Percentiles rank a stretch among this genome's conserved stretches.
Evolutionary conservation across 2,329 filamentous ascomycete genomes (phyloP).

Genomic region (Aspergillus sp.): DNA sequence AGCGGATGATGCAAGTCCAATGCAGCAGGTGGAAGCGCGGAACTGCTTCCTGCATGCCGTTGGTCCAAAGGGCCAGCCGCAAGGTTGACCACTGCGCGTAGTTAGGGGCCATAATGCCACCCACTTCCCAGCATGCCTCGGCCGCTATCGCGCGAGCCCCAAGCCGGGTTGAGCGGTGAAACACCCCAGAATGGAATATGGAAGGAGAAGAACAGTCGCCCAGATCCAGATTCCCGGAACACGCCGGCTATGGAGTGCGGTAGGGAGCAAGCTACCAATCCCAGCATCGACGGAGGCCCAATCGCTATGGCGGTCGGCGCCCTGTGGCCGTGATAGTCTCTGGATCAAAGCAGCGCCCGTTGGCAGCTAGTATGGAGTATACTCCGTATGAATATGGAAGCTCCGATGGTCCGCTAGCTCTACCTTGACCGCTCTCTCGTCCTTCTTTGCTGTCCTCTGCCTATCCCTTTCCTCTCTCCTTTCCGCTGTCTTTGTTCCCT

Average conservation of each 20-base stretch:
- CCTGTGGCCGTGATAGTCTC: constrained; percentile 8
- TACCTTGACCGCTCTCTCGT: constrained; percentile 14
- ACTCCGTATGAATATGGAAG: constrained; percentile 1
- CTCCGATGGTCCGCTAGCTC: constrained; percentile 3
- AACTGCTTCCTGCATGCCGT: neutral
- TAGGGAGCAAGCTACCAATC: neutral
- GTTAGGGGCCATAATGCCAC: no score
- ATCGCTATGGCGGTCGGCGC: constrained; percentile 3
- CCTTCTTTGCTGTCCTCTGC: constrained; percentile 1
- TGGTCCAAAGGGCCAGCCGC: constrained; percentile 5
- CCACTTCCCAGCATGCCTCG: constrained; percentile 4
- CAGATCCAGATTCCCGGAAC: constrained; percentile 17
- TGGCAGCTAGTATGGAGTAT: constrained; percentile 8
- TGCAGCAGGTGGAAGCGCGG: no score
- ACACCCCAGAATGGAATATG: constrained; percentile 10
- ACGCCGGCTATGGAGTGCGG: constrained; percentile 9
- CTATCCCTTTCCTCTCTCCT: constrained; percentile 1
- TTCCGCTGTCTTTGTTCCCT: constrained; percentile 2
- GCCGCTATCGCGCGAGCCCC: constrained; percentile 14
- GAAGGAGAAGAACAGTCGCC: constrained; percentile 5
- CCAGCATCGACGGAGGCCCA: constrained; percentile 1
- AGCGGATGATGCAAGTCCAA: no score
- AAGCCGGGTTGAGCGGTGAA: constrained; percentile 17
- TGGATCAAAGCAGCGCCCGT: constrained; percentile 8
- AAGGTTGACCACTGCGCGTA: constrained; percentile 9